A percentile compares a stretch with the other conserved stretches of the same genome.
phyloP scores from a whole-genome alignment of 176 grass and related monocot species.

The Musa beccarii region DNA sequence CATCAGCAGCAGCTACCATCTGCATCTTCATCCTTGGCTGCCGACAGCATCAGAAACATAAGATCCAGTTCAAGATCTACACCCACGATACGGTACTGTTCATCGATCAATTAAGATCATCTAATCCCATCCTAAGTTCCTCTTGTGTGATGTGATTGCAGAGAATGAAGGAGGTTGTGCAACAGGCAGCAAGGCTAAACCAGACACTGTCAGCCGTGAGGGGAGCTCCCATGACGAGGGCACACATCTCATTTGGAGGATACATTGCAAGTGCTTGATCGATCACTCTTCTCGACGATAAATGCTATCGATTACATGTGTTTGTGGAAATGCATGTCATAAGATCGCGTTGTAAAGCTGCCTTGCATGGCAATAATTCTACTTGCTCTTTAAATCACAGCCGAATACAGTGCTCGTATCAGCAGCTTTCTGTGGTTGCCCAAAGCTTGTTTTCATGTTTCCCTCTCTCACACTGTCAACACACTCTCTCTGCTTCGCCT shows the following conservation, averaged over 20 bases:
- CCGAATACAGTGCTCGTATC: too few species aligned
- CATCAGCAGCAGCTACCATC: slow-evolving; percentile 28
- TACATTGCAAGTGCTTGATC: slow-evolving; percentile 48
- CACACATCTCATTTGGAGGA: slow-evolving; percentile 66
- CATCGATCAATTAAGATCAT: neutral
- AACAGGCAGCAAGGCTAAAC: slow-evolving; percentile 52
- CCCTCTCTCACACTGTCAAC: too few species aligned
- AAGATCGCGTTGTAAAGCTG: too few species aligned
- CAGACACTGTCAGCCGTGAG: slow-evolving; percentile 53
- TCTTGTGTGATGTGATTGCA: slow-evolving; percentile 15
- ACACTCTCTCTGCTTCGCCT: too few species aligned
- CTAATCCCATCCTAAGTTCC: too few species aligned
- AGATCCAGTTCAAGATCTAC: slow-evolving; percentile 51
- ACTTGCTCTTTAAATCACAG: too few species aligned
- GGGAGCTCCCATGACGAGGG: slow-evolving; percentile 38
- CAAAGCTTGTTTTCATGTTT: too few species aligned
- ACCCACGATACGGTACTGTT: slow-evolving; percentile 42
- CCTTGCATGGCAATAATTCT: too few species aligned
- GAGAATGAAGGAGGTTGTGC: slow-evolving; percentile 57
- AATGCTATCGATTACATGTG: too few species aligned
- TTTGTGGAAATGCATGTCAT: too few species aligned
- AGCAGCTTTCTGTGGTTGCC: too few species aligned
- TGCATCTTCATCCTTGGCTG: slow-evolving; percentile 43
- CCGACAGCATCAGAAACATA: slow-evolving; percentile 29
- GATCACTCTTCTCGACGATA: too few species aligned